These are phyloP conservation scores for Helotiales sp. DNA, from an alignment of 2,329 filamentous ascomycete species.

Conservation along the genomic window DNA sequence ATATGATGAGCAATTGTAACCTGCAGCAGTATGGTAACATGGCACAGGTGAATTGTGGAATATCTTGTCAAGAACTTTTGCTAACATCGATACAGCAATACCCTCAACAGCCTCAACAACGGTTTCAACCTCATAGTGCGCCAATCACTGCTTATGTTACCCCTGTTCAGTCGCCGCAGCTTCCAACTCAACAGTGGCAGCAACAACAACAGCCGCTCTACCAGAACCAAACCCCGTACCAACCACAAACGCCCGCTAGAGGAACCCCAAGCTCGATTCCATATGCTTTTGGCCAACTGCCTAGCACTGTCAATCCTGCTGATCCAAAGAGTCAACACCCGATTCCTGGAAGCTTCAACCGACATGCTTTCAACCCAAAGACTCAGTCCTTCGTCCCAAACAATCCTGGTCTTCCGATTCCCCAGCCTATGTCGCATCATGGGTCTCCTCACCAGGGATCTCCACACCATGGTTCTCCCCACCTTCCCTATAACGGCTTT, in stretches of 20 bases:
- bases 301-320: constrained; percentile 69
- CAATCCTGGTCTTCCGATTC: constrained; percentile 55
- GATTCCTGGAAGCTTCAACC: constrained; percentile 81
- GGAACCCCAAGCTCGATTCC: constrained; percentile 49
- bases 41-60: constrained; percentile 34
- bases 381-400: constrained; percentile 88
- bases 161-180: constrained; percentile 41
- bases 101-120: constrained; percentile 36
- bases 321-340: constrained; percentile 80
- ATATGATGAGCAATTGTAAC: constrained; percentile 49
- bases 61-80: neutral
- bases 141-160: constrained; percentile 43
- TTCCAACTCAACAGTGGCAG: constrained; percentile 41
- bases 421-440: constrained; percentile 45
- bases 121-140: constrained; percentile 42
- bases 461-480: constrained; percentile 45
- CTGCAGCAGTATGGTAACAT: constrained; percentile 38
- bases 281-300: constrained; percentile 82
- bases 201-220: constrained; percentile 38
- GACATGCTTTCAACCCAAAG: constrained; percentile 91
- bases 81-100: constrained; percentile 38
- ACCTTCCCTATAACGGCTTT: constrained; percentile 50
- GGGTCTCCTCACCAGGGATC: constrained; percentile 41
- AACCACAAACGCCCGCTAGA: constrained; percentile 34
- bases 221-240: constrained; percentile 36